Evolutionary conservation across 345 rosid genomes (phyloP).

Genomic region (Syzygium jambos): DNA sequence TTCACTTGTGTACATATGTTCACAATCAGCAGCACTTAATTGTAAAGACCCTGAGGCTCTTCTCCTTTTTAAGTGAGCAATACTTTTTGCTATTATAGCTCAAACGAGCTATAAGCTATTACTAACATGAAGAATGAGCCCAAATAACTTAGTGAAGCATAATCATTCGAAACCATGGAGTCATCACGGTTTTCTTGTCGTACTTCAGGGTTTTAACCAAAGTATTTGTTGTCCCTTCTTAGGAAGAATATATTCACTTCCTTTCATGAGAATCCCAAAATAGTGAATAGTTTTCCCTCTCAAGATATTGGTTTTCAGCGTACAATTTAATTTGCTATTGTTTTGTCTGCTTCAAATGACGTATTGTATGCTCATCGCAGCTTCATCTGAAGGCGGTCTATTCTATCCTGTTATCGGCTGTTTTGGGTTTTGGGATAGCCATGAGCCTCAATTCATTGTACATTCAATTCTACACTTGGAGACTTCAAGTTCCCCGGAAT

Average conservation of each 20-base stretch:
- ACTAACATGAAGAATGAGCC: neutral
- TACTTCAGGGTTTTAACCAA: neutral
- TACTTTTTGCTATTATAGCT: neutral
- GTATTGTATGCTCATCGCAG: slow-evolving; percentile 24
- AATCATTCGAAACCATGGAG: neutral
- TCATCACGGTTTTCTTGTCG: neutral
- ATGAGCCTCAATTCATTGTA: slow-evolving; percentile 68
- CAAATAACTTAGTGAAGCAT: neutral
- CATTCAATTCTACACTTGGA: slow-evolving; percentile 35
- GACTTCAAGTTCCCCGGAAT: slow-evolving; percentile 25
- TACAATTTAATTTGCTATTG: neutral
- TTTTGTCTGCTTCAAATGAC: neutral
- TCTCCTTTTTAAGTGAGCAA: neutral
- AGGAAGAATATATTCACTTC: neutral
- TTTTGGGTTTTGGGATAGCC: slow-evolving; percentile 72
- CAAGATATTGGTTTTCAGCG: neutral
- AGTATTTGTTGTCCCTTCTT: neutral
- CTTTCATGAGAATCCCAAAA: neutral
- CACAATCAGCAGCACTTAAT: neutral
- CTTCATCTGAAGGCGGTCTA: slow-evolving; percentile 53
- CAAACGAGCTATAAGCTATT: neutral
- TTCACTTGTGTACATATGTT: neutral
- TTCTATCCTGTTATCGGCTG: slow-evolving; percentile 52
- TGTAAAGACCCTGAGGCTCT: neutral
- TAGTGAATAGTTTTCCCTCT: neutral